A percentile compares a stretch with the other conserved stretches of the same genome.
Conservation (phyloP, 345 rosid species). For the Pugionium dolabratum region DNA sequence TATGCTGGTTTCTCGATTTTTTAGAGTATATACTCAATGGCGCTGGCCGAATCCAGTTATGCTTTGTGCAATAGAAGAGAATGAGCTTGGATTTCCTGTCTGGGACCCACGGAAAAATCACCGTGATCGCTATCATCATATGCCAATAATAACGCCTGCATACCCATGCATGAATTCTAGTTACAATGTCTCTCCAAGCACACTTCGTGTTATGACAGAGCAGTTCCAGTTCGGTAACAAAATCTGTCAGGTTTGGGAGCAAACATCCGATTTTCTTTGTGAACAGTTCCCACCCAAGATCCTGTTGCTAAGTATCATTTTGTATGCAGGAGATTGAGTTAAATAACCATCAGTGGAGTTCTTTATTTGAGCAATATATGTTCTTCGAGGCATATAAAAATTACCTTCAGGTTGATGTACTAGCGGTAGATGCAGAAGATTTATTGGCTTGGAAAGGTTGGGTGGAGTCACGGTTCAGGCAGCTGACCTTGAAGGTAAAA, state of each 20-base stretch:
- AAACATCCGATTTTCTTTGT: no score
- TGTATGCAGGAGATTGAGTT: conserved; percentile 68
- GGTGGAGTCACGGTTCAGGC: conserved; percentile 81
- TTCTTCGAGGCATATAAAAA: conserved; percentile 75
- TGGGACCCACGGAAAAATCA: conserved; percentile 76
- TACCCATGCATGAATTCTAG: conserved; percentile 87
- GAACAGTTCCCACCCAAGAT: no score
- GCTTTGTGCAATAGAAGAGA: conserved; percentile 70
- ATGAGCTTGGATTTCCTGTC: conserved; percentile 61
- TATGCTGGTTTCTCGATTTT: conserved; percentile 69
- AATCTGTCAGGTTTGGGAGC: conserved; percentile 54
- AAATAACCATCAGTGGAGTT: conserved; percentile 61
- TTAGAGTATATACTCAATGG: conserved; percentile 70
- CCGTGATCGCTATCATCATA: conserved; percentile 63
- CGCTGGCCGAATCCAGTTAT: conserved; percentile 87
- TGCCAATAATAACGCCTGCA: conserved; percentile 84
- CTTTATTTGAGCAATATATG: conserved; percentile 62
- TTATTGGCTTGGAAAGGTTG: conserved; percentile 75
- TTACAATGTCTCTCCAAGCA: conserved; percentile 73
- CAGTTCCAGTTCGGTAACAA: conserved; percentile 65
- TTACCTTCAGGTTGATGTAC: conserved; percentile 68
- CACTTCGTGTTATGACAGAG: conserved; percentile 73
- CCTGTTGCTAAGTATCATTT: no score
- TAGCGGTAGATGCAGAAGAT: conserved; percentile 60
- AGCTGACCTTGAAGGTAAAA: conserved; percentile 64